Evolutionary conservation across 1,284 basidiomycete species (phyloP).

Genomic region (Ustilago cynodontis): DNA sequence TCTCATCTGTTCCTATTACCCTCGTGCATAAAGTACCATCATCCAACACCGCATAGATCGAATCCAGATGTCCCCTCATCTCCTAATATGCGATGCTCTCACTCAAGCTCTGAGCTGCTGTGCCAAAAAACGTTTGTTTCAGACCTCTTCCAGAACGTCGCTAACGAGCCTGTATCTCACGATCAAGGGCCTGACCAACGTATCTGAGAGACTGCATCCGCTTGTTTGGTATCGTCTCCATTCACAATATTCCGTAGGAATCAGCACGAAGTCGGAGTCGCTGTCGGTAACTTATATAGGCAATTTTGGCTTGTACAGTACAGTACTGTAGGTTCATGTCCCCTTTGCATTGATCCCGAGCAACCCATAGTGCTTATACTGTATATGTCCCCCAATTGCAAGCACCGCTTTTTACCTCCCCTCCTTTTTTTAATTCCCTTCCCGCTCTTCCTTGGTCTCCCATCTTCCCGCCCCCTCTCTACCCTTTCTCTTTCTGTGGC

Average conservation of each 20-base stretch:
- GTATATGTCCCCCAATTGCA: background rate
- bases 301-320: no score
- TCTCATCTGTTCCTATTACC: background rate
- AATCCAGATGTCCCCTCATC: background rate
- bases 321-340: background rate
- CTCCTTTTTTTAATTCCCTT: background rate
- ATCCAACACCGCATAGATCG: background rate
- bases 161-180: no score
- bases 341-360: constrained; percentile 13
- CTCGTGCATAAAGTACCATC: constrained; percentile 1
- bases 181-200: background rate
- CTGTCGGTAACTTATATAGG: background rate
- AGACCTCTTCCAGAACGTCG: background rate
- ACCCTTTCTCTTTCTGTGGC: background rate
- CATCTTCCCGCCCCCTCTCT: background rate
- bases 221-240: background rate
- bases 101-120: background rate
- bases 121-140: background rate
- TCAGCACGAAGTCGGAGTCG: background rate
- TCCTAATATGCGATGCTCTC: background rate
- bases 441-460: background rate
- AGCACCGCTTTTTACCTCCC: background rate
- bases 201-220: background rate
- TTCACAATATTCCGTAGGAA: background rate
- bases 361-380: constrained; percentile 6